Conservation (phyloP, 1,139 yeast genomes). For the Zygosaccharomyces pseudobailii region DNA sequence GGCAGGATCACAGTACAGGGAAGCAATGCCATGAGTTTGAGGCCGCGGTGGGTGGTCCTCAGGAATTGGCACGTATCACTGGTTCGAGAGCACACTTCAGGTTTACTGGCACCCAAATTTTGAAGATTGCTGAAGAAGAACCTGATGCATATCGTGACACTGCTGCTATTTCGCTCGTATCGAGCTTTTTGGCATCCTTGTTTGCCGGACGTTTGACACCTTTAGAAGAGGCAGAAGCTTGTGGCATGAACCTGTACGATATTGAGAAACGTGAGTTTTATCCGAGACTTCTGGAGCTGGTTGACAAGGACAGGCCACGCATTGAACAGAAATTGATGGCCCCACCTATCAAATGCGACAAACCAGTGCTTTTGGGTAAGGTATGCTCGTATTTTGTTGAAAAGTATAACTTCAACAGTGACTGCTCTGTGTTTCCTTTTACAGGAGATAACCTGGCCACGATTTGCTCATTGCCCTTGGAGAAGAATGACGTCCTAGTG, state of each 20-base stretch:
- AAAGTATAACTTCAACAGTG: constrained; percentile 55
- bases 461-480: constrained; percentile 72
- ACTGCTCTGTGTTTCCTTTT: constrained; percentile 62
- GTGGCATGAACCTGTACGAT: constrained; percentile 88
- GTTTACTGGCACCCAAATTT: constrained; percentile 85
- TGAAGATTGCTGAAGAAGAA: constrained; percentile 58
- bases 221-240: constrained; percentile 80
- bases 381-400: constrained; percentile 56
- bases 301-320: constrained; percentile 26
- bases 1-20: constrained; percentile 92
- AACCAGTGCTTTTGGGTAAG: constrained; percentile 39
- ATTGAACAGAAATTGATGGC: constrained; percentile 25
- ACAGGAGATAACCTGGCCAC: constrained; percentile 94
- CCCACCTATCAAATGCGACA: constrained; percentile 25
- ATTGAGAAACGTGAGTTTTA: constrained; percentile 50
- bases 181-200: constrained; percentile 72
- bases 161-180: constrained; percentile 63
- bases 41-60: constrained; percentile 50
- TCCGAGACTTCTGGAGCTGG: constrained; percentile 43
- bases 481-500: constrained; percentile 69
- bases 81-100: constrained; percentile 89
- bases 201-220: constrained; percentile 59
- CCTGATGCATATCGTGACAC: constrained; percentile 54
- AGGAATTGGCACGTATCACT: constrained; percentile 58
- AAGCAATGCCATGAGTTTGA: constrained; percentile 64